phyloP scores from a whole-genome alignment of 2,329 filamentous ascomycete genomes.

The Zasmidium angulare region DNA sequence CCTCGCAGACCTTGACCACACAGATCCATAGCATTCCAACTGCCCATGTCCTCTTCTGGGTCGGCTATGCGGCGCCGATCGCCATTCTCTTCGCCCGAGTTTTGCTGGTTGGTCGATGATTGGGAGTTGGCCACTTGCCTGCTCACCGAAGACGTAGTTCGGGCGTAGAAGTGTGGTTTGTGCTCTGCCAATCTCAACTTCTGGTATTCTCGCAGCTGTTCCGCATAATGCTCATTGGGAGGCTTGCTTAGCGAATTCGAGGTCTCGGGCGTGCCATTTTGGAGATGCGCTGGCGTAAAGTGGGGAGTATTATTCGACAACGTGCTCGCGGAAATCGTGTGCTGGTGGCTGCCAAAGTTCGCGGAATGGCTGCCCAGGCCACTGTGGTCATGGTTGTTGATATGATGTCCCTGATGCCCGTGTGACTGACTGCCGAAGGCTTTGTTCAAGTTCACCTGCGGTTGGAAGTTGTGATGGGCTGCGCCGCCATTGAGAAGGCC shows the following conservation, averaged over 20 bases:
- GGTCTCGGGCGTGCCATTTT: conserved; percentile 61
- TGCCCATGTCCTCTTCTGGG: conserved; percentile 60
- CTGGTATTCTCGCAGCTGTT: conserved; percentile 65
- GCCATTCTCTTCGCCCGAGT: conserved; percentile 55
- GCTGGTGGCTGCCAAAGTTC: conserved; percentile 59
- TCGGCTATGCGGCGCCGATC: conserved; percentile 59
- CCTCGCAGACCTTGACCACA: conserved; percentile 92
- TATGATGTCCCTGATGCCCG: conserved; percentile 39
- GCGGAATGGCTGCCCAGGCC: conserved; percentile 54
- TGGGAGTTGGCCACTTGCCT: conserved; percentile 25
- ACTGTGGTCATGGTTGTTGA: conserved; percentile 48
- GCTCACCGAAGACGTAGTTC: conserved; percentile 52
- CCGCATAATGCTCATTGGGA: conserved; percentile 76
- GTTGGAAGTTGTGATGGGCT: conserved; percentile 55
- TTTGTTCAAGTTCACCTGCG: conserved; percentile 65
- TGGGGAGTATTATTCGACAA: conserved; percentile 66
- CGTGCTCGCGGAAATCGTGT: conserved; percentile 60
- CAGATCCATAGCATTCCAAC: conserved; percentile 91
- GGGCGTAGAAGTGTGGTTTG: conserved; percentile 69
- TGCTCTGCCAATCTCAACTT: conserved; percentile 30
- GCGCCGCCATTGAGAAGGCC: conserved; percentile 73
- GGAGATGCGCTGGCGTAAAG: conserved; percentile 58
- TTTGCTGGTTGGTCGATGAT: conserved; percentile 46
- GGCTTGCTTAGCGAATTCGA: conserved; percentile 52
- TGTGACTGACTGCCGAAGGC: conserved; percentile 64